These are phyloP conservation scores for Eucalyptus curtisii DNA, from an alignment of 345 rosid species.

Conservation along the genomic window DNA sequence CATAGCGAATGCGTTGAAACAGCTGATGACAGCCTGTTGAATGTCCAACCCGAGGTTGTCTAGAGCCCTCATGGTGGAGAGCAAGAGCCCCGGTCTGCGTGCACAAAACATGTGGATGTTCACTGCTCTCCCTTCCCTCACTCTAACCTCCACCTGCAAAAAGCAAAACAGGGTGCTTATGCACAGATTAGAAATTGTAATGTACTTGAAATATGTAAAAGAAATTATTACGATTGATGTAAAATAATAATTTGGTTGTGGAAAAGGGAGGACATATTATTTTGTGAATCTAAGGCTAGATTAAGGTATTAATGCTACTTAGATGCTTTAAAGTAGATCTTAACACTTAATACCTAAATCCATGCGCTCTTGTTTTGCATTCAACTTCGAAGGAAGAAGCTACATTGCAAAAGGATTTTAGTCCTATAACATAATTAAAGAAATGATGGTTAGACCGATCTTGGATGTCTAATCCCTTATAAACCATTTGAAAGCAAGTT, in stretches of 20 bases:
- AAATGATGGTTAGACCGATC: not conserved
- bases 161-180: not conserved
- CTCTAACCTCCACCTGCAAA: conserved; percentile 77
- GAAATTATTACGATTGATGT: not conserved
- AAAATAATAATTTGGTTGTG: not conserved
- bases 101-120: conserved; percentile 97
- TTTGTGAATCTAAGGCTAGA: not conserved
- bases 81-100: conserved; percentile 82
- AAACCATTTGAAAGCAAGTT: not conserved
- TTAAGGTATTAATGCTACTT: not conserved
- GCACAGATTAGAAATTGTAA: not conserved
- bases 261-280: not conserved
- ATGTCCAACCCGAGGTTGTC: conserved; percentile 91
- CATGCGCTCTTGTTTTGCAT: not conserved
- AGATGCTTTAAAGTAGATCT: not conserved
- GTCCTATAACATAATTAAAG: not conserved
- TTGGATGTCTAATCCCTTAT: not conserved
- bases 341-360: not conserved
- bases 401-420: not conserved
- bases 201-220: not conserved
- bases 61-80: conserved; percentile 85
- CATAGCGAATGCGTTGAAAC: conserved; percentile 90
- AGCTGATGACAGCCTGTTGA: conserved; percentile 95
- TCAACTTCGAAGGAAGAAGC: not conserved
- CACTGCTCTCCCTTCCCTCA: conserved; percentile 95